Base-by-base conservation (phyloP, 441 rosid genomes). In the Erodium trifolium region DNA sequence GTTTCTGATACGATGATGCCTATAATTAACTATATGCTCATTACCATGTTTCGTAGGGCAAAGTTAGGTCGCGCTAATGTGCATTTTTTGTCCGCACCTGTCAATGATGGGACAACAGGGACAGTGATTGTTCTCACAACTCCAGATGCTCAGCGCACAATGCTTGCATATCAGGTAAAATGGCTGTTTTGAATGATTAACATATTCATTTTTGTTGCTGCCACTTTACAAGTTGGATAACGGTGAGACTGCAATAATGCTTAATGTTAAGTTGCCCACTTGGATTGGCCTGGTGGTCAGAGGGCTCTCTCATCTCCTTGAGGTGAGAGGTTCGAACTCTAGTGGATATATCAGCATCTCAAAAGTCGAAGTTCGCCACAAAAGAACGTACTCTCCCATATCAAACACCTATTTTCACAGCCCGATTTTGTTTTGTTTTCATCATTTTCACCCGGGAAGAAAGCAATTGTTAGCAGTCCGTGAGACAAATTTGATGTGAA, bases 101-200 rank as follows among this genome's bases (percentile, higher is more conserved):
- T 89, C 70, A 88, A 83, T 77, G 99, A 89, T 75, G 96, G 96
- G 70, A 91, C 99, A 39, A 93, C 97, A 0, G 99, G 99, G 76
- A 91, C 99, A 3, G 99, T 93, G 78, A 93, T 93, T 63, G 96
- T 93, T 80, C 91, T 93, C 63, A 93, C 99, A 34, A 89, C 99
- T 72, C 91, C 95, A 59, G 97, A 91, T 82, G 96, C 99, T 63
- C 96, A 93, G 70, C 87, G 97, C 72, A 85, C 99, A 18, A 93
- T 93, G 99, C 99, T 93, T 82, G 88, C 97, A 1, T 89, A 93
- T 78, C 96, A 84, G 93, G 97, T 93, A 67, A 72, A 47, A 9
- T 23, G 49, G 35, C 34, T 74, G 45, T 63, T 67, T 14, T 19
- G 39, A 69, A 18, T 19, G 53, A 63, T 34, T 19, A 13, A n/a